Evolutionary conservation across 495 filamentous ascomycete species (phyloP).

Genomic region (Pyronema domesticum): DNA sequence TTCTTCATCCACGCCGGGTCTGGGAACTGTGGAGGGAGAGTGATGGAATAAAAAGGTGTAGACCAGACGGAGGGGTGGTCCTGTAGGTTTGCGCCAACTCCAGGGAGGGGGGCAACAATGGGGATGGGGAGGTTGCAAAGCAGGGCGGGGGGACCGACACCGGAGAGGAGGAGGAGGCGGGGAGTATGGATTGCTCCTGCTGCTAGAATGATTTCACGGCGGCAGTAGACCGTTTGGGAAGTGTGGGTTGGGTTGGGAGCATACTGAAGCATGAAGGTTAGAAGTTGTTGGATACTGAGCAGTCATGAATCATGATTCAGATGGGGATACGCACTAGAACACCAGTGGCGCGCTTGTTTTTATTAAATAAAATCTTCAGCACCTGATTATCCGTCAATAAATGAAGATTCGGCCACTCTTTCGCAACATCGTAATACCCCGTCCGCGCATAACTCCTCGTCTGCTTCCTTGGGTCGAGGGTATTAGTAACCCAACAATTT

Average conservation of each 20-base stretch:
- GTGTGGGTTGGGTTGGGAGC: neutral
- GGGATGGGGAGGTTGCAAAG: constrained; percentile 29
- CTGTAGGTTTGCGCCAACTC: constrained; percentile 42
- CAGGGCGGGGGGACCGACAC: constrained; percentile 33
- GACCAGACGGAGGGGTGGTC: constrained; percentile 31
- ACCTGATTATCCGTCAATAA: constrained; percentile 14
- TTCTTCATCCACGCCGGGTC: constrained; percentile 22
- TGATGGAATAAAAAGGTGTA: constrained; percentile 4
- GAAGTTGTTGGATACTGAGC: too few relatives aligned
- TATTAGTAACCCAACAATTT: constrained; percentile 12
- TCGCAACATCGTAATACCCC: constrained; percentile 16
- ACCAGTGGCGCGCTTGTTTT: too few relatives aligned
- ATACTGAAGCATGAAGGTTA: neutral
- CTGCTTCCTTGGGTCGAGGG: constrained; percentile 17
- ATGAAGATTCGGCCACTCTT: constrained; percentile 11
- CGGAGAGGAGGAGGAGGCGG: constrained; percentile 37
- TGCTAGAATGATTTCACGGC: constrained; percentile 41
- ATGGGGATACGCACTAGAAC: neutral
- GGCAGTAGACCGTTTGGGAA: constrained; percentile 24
- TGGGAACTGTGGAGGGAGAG: constrained; percentile 9
- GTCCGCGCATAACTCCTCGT: constrained; percentile 16
- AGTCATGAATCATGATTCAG: neutral
- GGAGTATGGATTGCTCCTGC: constrained; percentile 41
- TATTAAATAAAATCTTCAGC: constrained; percentile 12
- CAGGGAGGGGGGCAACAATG: constrained; percentile 32